Conservation (phyloP, 768 basidiomycete species). For the Nevesoporus exiguus region DNA sequence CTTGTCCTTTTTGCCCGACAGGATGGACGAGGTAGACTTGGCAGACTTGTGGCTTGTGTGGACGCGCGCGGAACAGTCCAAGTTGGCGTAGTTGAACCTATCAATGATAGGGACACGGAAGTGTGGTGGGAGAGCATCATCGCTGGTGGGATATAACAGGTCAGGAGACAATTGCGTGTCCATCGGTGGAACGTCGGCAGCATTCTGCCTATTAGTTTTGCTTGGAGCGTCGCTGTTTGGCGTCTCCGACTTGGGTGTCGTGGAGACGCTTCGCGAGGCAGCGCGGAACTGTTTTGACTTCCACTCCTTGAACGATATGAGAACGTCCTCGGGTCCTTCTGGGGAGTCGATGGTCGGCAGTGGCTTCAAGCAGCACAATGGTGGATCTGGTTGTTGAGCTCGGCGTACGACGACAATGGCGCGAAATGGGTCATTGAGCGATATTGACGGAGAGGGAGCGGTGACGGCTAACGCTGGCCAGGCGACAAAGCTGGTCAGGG, state of each 20-base stretch:
- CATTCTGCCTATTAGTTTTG: neutral
- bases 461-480: slow-evolving; percentile 31
- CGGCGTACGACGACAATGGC: slow-evolving; percentile 49
- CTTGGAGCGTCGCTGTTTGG: slow-evolving; percentile 1
- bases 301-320: slow-evolving; percentile 89
- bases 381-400: slow-evolving; percentile 45
- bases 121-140: slow-evolving; percentile 46
- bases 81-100: slow-evolving; percentile 91
- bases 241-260: slow-evolving; percentile 2
- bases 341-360: slow-evolving; percentile 33
- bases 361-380: slow-evolving; percentile 68
- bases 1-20: slow-evolving; percentile 85
- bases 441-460: slow-evolving; percentile 32
- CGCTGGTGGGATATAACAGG: slow-evolving; percentile 4
- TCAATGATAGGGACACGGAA: slow-evolving; percentile 75
- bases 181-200: slow-evolving; percentile 2
- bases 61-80: slow-evolving; percentile 92
- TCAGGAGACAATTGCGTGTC: slow-evolving; percentile 17
- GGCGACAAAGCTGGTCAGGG: slow-evolving; percentile 34
- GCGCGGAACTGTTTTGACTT: slow-evolving; percentile 61
- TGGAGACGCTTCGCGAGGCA: slow-evolving; percentile 29
- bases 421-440: slow-evolving; percentile 58
- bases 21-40: slow-evolving; percentile 78
- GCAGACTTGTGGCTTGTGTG: slow-evolving; percentile 79
- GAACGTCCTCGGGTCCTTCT: slow-evolving; percentile 52